Evolutionary conservation across 495 filamentous ascomycete species (phyloP), one percentile per base, ranked within the genome.

Genomic region (Articulospora tetracladia): DNA sequence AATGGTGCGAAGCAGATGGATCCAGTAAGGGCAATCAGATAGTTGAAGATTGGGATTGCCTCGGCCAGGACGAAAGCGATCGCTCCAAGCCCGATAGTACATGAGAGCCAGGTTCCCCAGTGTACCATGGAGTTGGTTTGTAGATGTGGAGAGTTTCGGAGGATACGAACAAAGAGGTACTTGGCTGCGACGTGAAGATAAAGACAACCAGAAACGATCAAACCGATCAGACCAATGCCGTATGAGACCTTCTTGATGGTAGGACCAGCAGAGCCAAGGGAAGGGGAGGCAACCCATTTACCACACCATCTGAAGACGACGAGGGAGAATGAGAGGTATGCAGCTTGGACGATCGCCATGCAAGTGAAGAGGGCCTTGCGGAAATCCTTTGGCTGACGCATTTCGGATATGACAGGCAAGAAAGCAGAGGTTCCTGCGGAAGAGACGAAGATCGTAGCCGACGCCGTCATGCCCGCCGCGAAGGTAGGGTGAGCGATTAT

Each of bases 261-360:
- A 1, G 75, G 74, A 13, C 84, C 79, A 11, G 88, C 85, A 0
- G 86, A 86, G 17, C 86, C 81, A 0, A 93, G 78, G 6, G 90
- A 89, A 0, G 91, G 91, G 1, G 85, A 86, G 4, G 76, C 65
- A 34, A 93, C 90, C 25, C 74, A 72, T 3, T 72, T 69, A n/a
- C 91, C 91, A 34, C 86, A 84, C 68, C 83, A 95, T 70, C 73
- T 77, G 76, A 93, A 95, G 63, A 92, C 86, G 23, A 93, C 78
- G 2, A 86, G 78, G 11, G 85, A 82, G 2, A 87, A 84, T 49
- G 85, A 64, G 23, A 86, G 79, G 72, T 95, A 93, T 34, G 92
- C 80, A 53, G 75, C 64, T 28, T 85, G 86, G 64, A 90, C 86
- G 52, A 84, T 82, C 58, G 76, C 64, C 66, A 90, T 87, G 6